Base-by-base conservation (phyloP, 1,139 yeast species). In the Eremothecium coryli region DNA sequence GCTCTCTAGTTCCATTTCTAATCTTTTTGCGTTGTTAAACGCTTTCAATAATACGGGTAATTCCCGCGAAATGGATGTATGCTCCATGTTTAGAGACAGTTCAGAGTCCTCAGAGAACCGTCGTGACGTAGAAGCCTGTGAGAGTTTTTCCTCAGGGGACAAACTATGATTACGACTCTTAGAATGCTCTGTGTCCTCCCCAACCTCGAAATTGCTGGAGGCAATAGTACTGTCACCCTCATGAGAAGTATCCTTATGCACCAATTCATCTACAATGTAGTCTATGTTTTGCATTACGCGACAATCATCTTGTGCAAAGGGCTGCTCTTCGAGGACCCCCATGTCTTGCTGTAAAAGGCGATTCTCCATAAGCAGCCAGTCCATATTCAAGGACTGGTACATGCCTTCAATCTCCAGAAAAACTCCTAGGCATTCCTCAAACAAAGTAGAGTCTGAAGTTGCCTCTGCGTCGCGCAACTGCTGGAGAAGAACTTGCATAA, bases 21-120 rank as follows among this genome's bases (percentile, higher is more conserved):
- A 35, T 26, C 44, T 49, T 37, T 52, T 57, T 2, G 62, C 61
- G 26, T 59, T 60, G 36, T 56, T 56, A 39, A 60, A 60, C 7
- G 65, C 64, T 29, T 55, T 57, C 41, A 60, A 43, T 34, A 60
- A 38, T 18, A 52, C 49, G n/a, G 65, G 65, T 20, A 60, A 34
- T 39, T 60, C 62, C 30, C 55, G 55, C 2, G 58, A 42, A 20
- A 60, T 41, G 18, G 58, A 50, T 1, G 61, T 50, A 17, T 48
- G 43, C 21, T 49, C 49, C 45, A 43, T 45, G 49, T 43, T 38
- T 35, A 35, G 32, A 12, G 43, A 43, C 38, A 49, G 17, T 14
- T 44, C 48, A 4, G 53, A 47, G 3, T 51, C 40, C 10, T 47
- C 41, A 3, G 48, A 42, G 14, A 42, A 38, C 25, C 50, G 40